These are phyloP conservation scores for Periconia macrospinosa DNA, from an alignment of 2,329 filamentous ascomycete species.

Conservation along the genomic window DNA sequence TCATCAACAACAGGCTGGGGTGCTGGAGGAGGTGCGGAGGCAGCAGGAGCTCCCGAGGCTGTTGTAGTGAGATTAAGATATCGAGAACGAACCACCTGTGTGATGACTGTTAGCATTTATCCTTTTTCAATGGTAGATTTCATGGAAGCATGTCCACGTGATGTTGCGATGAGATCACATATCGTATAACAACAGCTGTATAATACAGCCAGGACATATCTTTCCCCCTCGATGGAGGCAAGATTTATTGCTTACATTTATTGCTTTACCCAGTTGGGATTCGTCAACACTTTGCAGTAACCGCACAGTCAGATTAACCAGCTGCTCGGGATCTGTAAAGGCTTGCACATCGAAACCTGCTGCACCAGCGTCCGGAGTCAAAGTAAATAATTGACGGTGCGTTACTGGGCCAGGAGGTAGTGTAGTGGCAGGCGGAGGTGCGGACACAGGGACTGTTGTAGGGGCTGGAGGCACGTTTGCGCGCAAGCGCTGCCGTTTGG, in stretches of 20 bases:
- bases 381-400: slow-evolving; percentile 81
- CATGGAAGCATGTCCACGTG: slow-evolving; percentile 4
- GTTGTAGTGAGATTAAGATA: slow-evolving; percentile 43
- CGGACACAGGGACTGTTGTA: not conserved
- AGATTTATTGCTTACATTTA: slow-evolving; percentile 60
- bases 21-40: slow-evolving; percentile 35
- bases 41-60: slow-evolving; percentile 21
- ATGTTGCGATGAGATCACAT: not conserved
- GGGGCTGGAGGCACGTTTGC: slow-evolving; percentile 45
- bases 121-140: not conserved
- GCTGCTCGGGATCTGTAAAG: slow-evolving; percentile 69
- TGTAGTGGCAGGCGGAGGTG: slow-evolving; percentile 61
- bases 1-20: slow-evolving; percentile 61
- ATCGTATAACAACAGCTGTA: not conserved
- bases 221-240: not conserved
- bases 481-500: slow-evolving; percentile 79
- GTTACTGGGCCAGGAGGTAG: slow-evolving; percentile 75
- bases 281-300: slow-evolving; percentile 74
- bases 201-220: not conserved
- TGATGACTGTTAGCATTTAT: slow-evolving; percentile 17
- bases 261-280: slow-evolving; percentile 69
- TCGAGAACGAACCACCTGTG: slow-evolving; percentile 45
- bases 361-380: slow-evolving; percentile 74
- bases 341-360: slow-evolving; percentile 81
- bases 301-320: slow-evolving; percentile 79